Base-by-base conservation (phyloP, 805 yeast species). In the Middelhovenomyces tepae region DNA sequence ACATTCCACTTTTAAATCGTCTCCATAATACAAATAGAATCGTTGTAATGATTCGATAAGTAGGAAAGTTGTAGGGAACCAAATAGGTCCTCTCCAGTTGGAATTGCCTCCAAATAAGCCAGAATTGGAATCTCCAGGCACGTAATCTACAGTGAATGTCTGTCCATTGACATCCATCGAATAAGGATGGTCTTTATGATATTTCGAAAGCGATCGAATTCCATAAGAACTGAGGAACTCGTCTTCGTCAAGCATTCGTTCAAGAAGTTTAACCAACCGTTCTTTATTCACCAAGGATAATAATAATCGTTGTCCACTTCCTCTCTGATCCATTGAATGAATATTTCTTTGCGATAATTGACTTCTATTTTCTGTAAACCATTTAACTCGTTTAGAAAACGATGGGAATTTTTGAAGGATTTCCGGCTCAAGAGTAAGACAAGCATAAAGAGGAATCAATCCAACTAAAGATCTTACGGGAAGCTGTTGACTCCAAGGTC, bases 31-130 rank as follows among this genome's bases (percentile, higher is more conserved):
- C 50, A 86, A 63, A 56, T 78, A 84, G 56, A 84, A 84, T 47
- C 95, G 68, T 58, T 86, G 91, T 46, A 86, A 64, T 0, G 94
- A 75, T 61, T 86, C 96, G 37, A 86, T 83, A 24, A 86, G 62
- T 40, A 86, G 62, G 56, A 86, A 86, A 50, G 80, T 86, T 8
- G 83, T 83, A 14, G 96, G 94, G 67, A 86, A 85, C 96, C 96
- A 86, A 46, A 86, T 85, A 10, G 96, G 95, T 2, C 96, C 96
- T 56, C 96, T 71, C 96, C 96, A 86, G 59, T 86, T 86, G 15
- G 95, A 85, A 56, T 86, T 86, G 38, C 96, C 96, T 32, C 96
- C 96, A 67, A 86, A 86, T 73, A 87, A 72, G 4, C 94, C 94
- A 4, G 93, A 78, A 52, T 84, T 89, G 18, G 93, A 80, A 51